A percentile compares a stretch with the other conserved stretches of the same genome.
These are phyloP conservation scores for Hymenoscyphus fraxineus DNA, from an alignment of 2,329 filamentous ascomycete genomes.

Conservation along the genomic window DNA sequence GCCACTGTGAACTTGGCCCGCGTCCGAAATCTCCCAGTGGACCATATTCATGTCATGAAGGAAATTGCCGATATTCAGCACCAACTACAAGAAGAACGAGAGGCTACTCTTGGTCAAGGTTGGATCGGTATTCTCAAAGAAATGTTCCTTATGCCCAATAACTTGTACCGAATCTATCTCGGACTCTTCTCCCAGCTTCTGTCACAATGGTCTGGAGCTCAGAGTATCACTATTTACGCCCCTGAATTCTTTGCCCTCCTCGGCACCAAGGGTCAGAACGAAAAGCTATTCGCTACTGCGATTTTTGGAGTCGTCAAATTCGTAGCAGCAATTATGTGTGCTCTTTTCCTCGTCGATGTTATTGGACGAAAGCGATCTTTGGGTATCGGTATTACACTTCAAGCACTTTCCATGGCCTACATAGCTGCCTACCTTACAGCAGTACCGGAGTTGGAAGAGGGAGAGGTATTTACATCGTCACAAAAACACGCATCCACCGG, in stretches of 20 bases:
- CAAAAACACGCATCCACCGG: slow-evolving; percentile 58
- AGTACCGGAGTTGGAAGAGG: slow-evolving; percentile 55
- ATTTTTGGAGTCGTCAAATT: slow-evolving; percentile 77
- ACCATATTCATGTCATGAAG: slow-evolving; percentile 57
- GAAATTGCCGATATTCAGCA: slow-evolving; percentile 63
- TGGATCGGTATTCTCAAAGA: slow-evolving; percentile 65
- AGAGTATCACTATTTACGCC: slow-evolving; percentile 73
- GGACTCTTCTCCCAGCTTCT: slow-evolving; percentile 66
- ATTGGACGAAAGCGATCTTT: slow-evolving; percentile 70
- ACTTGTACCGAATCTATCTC: slow-evolving; percentile 70
- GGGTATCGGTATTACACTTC: slow-evolving; percentile 56
- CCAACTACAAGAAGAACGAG: slow-evolving; percentile 66
- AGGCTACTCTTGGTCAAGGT: slow-evolving; percentile 64
- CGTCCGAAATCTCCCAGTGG: slow-evolving; percentile 55
- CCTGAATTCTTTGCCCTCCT: slow-evolving; percentile 69
- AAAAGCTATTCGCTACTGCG: slow-evolving; percentile 68
- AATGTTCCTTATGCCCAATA: slow-evolving; percentile 62
- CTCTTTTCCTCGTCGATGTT: slow-evolving; percentile 74
- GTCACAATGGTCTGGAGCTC: slow-evolving; percentile 70
- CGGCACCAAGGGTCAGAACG: slow-evolving; percentile 63
- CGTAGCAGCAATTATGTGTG: slow-evolving; percentile 61
- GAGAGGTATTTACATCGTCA: slow-evolving; percentile 40
- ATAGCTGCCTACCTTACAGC: slow-evolving; percentile 58
- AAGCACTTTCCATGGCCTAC: slow-evolving; percentile 59
- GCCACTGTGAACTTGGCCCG: slow-evolving; percentile 53